These are phyloP conservation scores for Pisolithus sp. DNA, from an alignment of 768 basidiomycete genomes.

Conservation along the genomic window DNA sequence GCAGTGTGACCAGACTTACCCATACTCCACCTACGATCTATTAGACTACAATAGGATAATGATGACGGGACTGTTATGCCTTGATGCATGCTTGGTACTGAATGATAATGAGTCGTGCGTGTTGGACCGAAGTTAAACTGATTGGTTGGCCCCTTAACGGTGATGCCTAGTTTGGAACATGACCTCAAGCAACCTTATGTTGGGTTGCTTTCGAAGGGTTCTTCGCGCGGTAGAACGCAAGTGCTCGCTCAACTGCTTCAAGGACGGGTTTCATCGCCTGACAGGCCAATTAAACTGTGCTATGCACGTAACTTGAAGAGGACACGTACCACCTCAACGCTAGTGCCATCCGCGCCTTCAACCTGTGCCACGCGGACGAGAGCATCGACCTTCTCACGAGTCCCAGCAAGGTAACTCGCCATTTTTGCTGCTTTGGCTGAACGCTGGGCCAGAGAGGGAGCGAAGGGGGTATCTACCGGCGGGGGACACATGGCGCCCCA, in stretches of 20 bases:
- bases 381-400: slow-evolving; percentile 74
- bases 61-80: too few species aligned
- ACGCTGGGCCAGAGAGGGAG: slow-evolving; percentile 58
- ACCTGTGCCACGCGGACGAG: slow-evolving; percentile 58
- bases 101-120: background rate
- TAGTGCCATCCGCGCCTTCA: slow-evolving; percentile 54
- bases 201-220: slow-evolving; percentile 3
- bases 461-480: slow-evolving; percentile 43
- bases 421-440: slow-evolving; percentile 80
- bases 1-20: background rate
- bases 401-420: slow-evolving; percentile 74
- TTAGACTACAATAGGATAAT: slow-evolving; percentile 2
- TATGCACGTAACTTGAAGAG: background rate
- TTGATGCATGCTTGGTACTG: background rate
- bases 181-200: background rate
- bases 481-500: slow-evolving; percentile 87
- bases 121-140: too few species aligned
- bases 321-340: slow-evolving; percentile 58
- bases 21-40: background rate
- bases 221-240: slow-evolving; percentile 50
- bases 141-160: too few species aligned
- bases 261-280: slow-evolving; percentile 76
- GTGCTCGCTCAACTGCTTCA: slow-evolving; percentile 66
- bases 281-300: background rate
- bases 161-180: too few species aligned